phyloP scores from a whole-genome alignment of 225 moss, liverwort and hornwort genomes.

The Antitrichia curtipendula region DNA sequence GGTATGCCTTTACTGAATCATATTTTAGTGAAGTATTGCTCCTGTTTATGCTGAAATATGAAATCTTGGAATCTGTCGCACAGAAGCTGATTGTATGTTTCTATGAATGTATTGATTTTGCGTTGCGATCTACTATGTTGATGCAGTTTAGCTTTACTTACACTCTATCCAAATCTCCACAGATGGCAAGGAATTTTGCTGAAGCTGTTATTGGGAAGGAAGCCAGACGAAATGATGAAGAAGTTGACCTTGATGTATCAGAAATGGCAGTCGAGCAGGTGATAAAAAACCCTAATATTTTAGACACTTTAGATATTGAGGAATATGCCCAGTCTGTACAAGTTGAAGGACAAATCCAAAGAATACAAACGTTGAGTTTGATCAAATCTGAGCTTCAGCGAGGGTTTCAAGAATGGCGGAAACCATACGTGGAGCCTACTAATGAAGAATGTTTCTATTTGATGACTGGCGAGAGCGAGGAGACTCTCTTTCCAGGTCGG shows the following conservation, averaged over 20 bases:
- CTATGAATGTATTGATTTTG: background rate
- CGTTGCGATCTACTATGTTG: background rate
- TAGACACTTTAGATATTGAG: slow-evolving; percentile 43
- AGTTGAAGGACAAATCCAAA: slow-evolving; percentile 21
- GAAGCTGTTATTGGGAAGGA: slow-evolving; percentile 72
- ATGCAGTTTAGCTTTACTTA: background rate
- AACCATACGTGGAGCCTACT: slow-evolving; percentile 21
- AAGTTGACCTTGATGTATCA: slow-evolving; percentile 43
- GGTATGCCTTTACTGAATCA: slow-evolving; percentile 5
- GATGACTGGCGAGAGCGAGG: slow-evolving; percentile 81
- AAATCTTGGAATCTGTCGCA: background rate
- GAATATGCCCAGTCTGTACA: slow-evolving; percentile 37
- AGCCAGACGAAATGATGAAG: slow-evolving; percentile 43
- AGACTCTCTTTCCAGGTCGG: slow-evolving; percentile 61
- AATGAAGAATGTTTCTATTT: slow-evolving; percentile 62
- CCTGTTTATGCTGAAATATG: background rate
- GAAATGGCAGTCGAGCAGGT: slow-evolving; percentile 73
- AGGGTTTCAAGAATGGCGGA: slow-evolving; percentile 77
- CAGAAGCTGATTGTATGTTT: background rate
- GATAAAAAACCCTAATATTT: slow-evolving; percentile 34
- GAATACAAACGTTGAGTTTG: slow-evolving; percentile 46
- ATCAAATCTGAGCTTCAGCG: slow-evolving; percentile 71
- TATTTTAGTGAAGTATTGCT: background rate
- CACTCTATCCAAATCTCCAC: background rate
- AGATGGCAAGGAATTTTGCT: slow-evolving; percentile 70